phyloP scores from a whole-genome alignment of 2,329 filamentous ascomycete species.

The Aspergillus pseudoterreus region DNA sequence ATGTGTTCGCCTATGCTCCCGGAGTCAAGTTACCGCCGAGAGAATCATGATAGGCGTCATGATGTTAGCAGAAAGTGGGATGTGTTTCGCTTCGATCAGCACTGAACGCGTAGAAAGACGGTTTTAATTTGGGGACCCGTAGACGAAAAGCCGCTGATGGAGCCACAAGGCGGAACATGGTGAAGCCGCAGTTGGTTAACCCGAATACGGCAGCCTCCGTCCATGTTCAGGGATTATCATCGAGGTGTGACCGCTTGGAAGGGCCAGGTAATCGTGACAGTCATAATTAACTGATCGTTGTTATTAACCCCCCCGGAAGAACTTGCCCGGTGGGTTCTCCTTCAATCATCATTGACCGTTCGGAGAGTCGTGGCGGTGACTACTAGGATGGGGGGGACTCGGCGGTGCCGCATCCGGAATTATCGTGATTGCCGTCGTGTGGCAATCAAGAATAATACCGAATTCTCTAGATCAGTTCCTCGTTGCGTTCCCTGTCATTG shows the following conservation, averaged over 20 bases:
- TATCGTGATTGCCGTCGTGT: neutral
- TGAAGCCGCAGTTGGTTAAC: neutral
- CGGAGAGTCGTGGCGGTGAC: constrained; percentile 1
- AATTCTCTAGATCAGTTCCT: too few relatives aligned
- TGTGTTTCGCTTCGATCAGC: neutral
- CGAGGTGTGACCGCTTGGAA: neutral
- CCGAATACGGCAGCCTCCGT: neutral
- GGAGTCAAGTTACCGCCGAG: neutral
- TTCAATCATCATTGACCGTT: too few relatives aligned
- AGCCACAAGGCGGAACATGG: neutral
- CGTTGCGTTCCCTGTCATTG: too few relatives aligned
- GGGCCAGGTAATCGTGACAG: neutral
- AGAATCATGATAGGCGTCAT: neutral
- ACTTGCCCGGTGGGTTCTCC: too few relatives aligned
- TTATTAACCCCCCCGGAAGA: neutral
- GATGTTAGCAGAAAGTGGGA: neutral
- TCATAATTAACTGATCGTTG: neutral
- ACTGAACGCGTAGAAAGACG: neutral
- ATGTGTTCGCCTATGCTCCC: neutral
- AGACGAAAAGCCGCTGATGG: neutral
- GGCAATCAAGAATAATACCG: neutral
- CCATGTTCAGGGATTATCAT: neutral
- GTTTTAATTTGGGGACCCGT: neutral
- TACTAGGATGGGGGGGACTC: neutral
- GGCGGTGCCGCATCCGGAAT: constrained; percentile 2